Conservation (phyloP, 495 filamentous ascomycete species). For the Cercophora newfieldiana region DNA sequence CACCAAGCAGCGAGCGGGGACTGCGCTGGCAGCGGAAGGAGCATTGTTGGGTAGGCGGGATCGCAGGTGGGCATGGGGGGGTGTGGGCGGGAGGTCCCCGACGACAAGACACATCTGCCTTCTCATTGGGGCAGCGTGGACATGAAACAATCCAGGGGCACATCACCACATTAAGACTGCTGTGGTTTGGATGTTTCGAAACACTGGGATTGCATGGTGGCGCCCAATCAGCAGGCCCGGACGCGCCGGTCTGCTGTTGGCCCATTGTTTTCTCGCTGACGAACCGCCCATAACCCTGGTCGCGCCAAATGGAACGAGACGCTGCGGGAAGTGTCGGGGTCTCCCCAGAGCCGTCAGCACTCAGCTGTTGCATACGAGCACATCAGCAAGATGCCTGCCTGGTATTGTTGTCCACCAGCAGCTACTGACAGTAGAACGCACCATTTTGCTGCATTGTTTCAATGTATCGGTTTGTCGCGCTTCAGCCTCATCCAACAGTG, state of each 20-base stretch:
- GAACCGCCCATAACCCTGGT: conserved; percentile 9
- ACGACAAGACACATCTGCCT: conserved; percentile 10
- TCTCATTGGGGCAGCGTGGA: conserved; percentile 22
- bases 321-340: background rate
- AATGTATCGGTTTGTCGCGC: background rate
- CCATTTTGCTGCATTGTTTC: background rate
- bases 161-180: conserved; percentile 21
- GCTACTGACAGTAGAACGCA: too few relatives aligned
- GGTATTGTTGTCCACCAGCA: background rate
- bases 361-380: too few relatives aligned
- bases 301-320: too few relatives aligned
- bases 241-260: conserved; percentile 12
- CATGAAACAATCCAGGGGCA: conserved; percentile 32
- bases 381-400: background rate
- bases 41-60: conserved; percentile 17
- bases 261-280: conserved; percentile 20
- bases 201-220: conserved; percentile 30
- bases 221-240: conserved; percentile 28
- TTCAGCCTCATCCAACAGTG: background rate
- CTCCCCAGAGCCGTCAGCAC: background rate
- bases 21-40: background rate
- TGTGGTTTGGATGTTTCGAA: conserved; percentile 32
- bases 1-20: background rate
- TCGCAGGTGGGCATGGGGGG: background rate
- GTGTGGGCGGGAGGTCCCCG: background rate